phyloP scores from a whole-genome alignment of 1,284 basidiomycete species.

The Naganishia liquefaciens region DNA sequence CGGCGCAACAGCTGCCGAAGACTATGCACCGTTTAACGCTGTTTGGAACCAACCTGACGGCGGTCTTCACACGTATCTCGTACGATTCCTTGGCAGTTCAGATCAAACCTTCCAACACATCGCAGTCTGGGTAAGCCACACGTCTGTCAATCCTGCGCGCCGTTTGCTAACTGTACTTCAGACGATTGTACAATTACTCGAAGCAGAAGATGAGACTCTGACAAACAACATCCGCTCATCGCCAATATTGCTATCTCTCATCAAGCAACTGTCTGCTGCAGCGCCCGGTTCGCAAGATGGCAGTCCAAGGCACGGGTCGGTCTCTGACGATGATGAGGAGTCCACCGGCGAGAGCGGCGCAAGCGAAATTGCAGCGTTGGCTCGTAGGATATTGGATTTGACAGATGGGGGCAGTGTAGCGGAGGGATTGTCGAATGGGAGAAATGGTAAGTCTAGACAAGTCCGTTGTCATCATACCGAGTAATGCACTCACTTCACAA shows the following conservation, averaged over 20 bases:
- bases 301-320: constrained; percentile 56
- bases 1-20: constrained; percentile 67
- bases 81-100: constrained; percentile 87
- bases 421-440: constrained; percentile 35
- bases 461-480: constrained; percentile 45
- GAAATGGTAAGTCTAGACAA: constrained; percentile 35
- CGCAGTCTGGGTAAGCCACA: constrained; percentile 73
- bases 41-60: constrained; percentile 98
- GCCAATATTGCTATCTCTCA: constrained; percentile 74
- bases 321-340: constrained; percentile 71
- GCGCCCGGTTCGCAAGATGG: constrained; percentile 57
- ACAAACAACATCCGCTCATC: constrained; percentile 85
- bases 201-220: constrained; percentile 88
- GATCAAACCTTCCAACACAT: constrained; percentile 99
- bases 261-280: constrained; percentile 75
- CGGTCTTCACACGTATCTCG: constrained; percentile 92
- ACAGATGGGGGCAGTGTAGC: constrained; percentile 65
- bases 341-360: constrained; percentile 55
- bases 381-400: constrained; percentile 79
- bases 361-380: constrained; percentile 75
- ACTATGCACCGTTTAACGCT: constrained; percentile 95
- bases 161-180: constrained; percentile 30
- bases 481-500: not conserved
- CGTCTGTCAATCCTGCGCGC: not conserved
- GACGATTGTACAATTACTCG: constrained; percentile 94